Evolutionary conservation across 768 basidiomycete genomes (phyloP).

Genomic region (Phanerochaete carnosa): DNA sequence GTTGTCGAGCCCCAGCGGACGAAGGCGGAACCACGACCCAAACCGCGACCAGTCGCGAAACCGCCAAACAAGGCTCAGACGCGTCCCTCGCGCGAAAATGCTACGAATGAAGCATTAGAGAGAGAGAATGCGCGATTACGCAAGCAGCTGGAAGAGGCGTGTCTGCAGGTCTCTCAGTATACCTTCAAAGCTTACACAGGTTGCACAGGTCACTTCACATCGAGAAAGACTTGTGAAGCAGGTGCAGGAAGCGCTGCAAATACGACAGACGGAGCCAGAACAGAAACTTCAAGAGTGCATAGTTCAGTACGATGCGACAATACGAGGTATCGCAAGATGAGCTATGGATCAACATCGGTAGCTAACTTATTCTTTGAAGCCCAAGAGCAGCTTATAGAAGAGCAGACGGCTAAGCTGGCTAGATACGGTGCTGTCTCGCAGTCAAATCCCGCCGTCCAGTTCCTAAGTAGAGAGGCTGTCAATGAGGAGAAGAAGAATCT

Average conservation of each 20-base stretch:
- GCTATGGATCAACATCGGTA: background rate
- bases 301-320: constrained; percentile 46
- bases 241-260: constrained; percentile 54
- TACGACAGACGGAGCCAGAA: constrained; percentile 68
- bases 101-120: constrained; percentile 13
- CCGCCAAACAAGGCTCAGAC: background rate
- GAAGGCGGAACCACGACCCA: constrained; percentile 2
- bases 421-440: constrained; percentile 45
- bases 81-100: constrained; percentile 3
- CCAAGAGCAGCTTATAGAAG: constrained; percentile 51
- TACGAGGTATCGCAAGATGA: constrained; percentile 35
- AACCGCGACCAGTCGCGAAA: constrained; percentile 14
- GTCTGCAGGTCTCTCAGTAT: background rate
- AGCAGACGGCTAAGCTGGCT: constrained; percentile 52
- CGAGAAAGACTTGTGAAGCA: constrained; percentile 42
- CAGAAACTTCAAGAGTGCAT: constrained; percentile 44
- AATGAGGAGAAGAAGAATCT: constrained; percentile 60
- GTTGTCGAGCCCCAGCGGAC: constrained; percentile 13
- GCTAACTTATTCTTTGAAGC: constrained; percentile 26
- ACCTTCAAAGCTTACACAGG: background rate
- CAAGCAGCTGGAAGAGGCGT: constrained; percentile 25
- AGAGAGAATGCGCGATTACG: constrained; percentile 18
- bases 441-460: constrained; percentile 52
- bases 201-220: constrained; percentile 18
- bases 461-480: constrained; percentile 71